Conservation (phyloP, 495 filamentous ascomycete genomes). For the Neurospora sp. region DNA sequence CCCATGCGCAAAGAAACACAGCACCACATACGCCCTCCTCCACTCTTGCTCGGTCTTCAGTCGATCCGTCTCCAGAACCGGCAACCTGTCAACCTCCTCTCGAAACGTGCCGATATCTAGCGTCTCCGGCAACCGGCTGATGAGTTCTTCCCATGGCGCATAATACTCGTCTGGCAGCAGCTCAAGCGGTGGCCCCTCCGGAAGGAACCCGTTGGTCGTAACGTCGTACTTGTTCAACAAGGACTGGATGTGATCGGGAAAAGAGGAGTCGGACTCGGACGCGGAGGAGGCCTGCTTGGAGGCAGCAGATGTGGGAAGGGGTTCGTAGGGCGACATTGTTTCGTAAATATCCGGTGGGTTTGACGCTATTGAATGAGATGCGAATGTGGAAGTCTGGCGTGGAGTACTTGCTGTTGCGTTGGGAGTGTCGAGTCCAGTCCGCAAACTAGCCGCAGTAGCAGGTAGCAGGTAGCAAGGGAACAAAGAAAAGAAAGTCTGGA, state of each 20-base stretch:
- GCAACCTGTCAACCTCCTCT: slow-evolving; percentile 54
- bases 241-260: not conserved
- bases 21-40: slow-evolving; percentile 72
- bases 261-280: not conserved
- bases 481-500: not conserved
- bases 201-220: slow-evolving; percentile 61
- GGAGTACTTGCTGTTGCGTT: not conserved
- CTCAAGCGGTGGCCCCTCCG: slow-evolving; percentile 55
- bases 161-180: slow-evolving; percentile 67
- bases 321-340: slow-evolving; percentile 14
- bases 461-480: not conserved
- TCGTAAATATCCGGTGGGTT: not conserved
- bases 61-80: slow-evolving; percentile 54
- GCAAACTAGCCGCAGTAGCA: not conserved
- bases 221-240: slow-evolving; percentile 15
- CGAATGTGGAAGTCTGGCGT: not conserved
- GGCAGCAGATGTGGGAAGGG: not conserved
- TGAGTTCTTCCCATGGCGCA: slow-evolving; percentile 64
- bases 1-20: slow-evolving; percentile 72
- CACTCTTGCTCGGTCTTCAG: slow-evolving; percentile 62
- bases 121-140: slow-evolving; percentile 55
- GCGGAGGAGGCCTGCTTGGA: not conserved
- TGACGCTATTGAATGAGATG: not conserved
- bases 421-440: not conserved
- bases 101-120: slow-evolving; percentile 58